These are phyloP conservation scores for Annulohypoxylon truncatum DNA, from an alignment of 2,329 filamentous ascomycete species.

Conservation along the genomic window DNA sequence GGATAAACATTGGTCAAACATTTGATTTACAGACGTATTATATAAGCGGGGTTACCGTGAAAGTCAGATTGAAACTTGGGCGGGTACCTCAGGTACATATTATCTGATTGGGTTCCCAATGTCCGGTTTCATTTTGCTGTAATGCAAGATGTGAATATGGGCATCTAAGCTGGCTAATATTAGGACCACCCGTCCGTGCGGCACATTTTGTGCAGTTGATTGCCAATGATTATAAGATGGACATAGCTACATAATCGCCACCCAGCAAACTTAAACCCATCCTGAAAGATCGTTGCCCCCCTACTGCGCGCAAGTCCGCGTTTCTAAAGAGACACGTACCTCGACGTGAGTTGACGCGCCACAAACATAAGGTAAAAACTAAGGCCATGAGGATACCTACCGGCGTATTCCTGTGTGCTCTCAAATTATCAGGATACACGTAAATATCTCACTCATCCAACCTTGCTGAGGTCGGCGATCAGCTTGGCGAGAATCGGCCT, in stretches of 20 bases:
- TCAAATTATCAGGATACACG: neutral
- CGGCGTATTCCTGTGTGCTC: neutral
- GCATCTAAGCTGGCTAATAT: conserved; percentile 24
- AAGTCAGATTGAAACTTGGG: neutral
- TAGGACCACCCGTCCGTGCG: conserved; percentile 13
- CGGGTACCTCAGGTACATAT: neutral
- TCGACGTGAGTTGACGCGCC: conserved; percentile 3
- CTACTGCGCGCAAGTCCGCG: neutral
- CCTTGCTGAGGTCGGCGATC: neutral
- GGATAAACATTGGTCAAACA: conserved; percentile 26
- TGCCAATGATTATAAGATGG: conserved; percentile 3
- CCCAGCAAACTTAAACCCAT: neutral
- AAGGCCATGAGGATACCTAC: neutral
- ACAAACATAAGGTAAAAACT: neutral
- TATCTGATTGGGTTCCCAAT: conserved; percentile 26
- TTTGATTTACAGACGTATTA: neutral
- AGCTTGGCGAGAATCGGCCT: neutral
- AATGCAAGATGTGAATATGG: conserved; percentile 26
- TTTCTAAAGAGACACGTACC: conserved; percentile 5
- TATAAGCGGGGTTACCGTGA: neutral
- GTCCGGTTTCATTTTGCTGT: conserved; percentile 22
- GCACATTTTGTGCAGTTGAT: conserved; percentile 6
- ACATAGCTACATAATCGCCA: neutral
- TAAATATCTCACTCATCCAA: conserved; percentile 2
- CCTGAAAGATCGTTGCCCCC: neutral